Evolutionary conservation across 768 basidiomycete species (phyloP), one percentile per base, ranked within the genome.

Genomic region (Cystobasidium onofrii): DNA sequence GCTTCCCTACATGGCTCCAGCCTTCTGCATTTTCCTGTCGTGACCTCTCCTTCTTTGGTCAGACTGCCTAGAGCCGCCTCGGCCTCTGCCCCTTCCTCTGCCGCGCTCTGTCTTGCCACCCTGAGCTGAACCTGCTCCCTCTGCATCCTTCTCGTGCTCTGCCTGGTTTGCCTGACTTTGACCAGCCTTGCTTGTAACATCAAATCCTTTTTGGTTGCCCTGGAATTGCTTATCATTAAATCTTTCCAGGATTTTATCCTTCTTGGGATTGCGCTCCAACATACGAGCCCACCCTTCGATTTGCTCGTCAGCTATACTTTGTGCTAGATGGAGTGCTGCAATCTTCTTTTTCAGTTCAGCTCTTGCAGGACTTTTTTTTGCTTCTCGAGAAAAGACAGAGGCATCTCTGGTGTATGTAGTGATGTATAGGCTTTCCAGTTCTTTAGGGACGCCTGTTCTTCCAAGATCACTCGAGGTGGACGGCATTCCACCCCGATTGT

Each of bases 201-300:
- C 2, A 9, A 50, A 13, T n/a, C 65, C 69, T 36, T 57, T 60
- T 34, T 25, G 13, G 54, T 71, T 71, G 69, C 69, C 69, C 20
- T 55, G 50, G n/a, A 55, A 71, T 29, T 60, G 57, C 57, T 60
- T 27, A 27, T 71, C 55, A 20, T 18, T 27, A 13, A 55, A 33
- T 20, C 29, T 46, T 27, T 52, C 69, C 18, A 71, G 18, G 4
- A 71, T 29, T 36, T 71, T 71, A 34, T 71, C 69, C 34, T 60
- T 71, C n/a, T 29, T 55, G 1, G 69, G 69, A 60, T 71, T 71
- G 1, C 69, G 69, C 54, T 71, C 69, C 31, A 71, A 34, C 69
- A 71, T 71, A 27, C 69, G 27, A 10, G 69, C 69, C 69, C 69
- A 71, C 9, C 69, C 69, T 41, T 71, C 69, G 13, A 71, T 71